Evolutionary conservation across 768 basidiomycete species (phyloP), one percentile per base, ranked within the genome.

Genomic region (Russula dissimulans): DNA sequence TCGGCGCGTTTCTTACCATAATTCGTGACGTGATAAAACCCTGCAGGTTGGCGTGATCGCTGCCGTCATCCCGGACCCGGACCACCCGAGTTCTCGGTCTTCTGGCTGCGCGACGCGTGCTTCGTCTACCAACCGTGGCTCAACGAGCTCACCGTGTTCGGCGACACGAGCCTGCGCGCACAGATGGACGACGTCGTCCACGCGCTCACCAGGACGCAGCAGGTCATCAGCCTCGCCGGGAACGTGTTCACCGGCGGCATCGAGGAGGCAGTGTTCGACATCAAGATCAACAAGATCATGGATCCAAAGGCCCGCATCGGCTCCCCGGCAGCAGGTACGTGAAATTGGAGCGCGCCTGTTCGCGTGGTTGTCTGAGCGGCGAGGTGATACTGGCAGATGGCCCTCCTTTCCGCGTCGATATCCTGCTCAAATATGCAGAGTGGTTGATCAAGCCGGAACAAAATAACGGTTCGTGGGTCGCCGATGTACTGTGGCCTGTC

Each of bases 191-290:
- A 63, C 11, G 57, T 60, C 4, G 58, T 60, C 43, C 58, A 50
- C 45, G 62, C 53, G 2, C 44, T 63, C 29, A 51, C 31, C 12
- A 54, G 62, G 15, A 51, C 58, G 17, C 62, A 55, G 32, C 62
- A 63, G 12, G 58, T 55, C 3, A 11, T 47, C 43, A 61, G 59
- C 39, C 54, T 61, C 29, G 49, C 59, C 9, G 62, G 62, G 18
- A 63, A 63, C 17, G 14, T 63, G 17, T 63, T 61, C 45, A 63
- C 62, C 5, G 62, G 62, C 22, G 59, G 54, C 9, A 32, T 63
- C 17, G 54, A 17, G 17, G 62, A 63, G 54, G 48, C 62, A 3
- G 59, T 60, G 5, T 63, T 63, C 26, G 50, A 60, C 10, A 14
- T 52, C 54, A 34, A 56, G 3, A 29, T 63, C 32, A 38, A 56